Base-by-base conservation (phyloP, 23 red algal species). In the Pyropia yezoensis region DNA sequence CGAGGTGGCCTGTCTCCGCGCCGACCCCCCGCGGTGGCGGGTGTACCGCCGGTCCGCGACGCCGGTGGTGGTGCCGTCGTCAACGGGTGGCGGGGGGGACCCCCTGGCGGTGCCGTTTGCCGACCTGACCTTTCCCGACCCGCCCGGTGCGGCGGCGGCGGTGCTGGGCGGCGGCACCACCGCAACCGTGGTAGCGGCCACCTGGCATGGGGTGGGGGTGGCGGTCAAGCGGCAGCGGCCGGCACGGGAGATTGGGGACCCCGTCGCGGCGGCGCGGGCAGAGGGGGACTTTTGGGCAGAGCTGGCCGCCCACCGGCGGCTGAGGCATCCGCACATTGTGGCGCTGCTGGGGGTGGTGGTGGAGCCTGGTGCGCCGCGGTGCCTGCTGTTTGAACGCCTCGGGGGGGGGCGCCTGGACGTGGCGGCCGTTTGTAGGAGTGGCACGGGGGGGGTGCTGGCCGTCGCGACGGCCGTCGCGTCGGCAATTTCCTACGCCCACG, bases 401-500 rank as follows among this genome's bases (percentile, higher is more conserved):
- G 64, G 61, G 8, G 64, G 73, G 3, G 83, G 83, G 18, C 30
- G 28, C 22, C 47, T 88, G 14, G 61, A 77, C 2, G 75, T 74
- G 47, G 54, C 49, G 33, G 52, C 49, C 1, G 68, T 62, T 28
- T 50, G 62, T 15, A 26, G 19, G 50, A 49, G 52, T 32, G 67
- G 22, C 68, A 62, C 73, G 20, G 52, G 6, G 17, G 65, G 63
- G 9, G 83, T 54, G 34, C 33, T 79, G 55, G 66, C 14, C 27
- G 53, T 79, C 18, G 59, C 63, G 51, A 60, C 56, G 50, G 83
- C 57, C 19, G 65, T 88, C 33, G 83, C 73, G 0, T 67, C 51
- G 14, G 83, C 71, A 2, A 59, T 96, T 49, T 45, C 71, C 39
- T 89, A 83, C 65, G 80, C 83, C 19, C 91, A 96, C 63, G 61